Evolutionary conservation across 148 eudicot genomes (phyloP), one percentile per base, ranked within the genome.

Genomic region (Tetragonia tetragonoides): DNA sequence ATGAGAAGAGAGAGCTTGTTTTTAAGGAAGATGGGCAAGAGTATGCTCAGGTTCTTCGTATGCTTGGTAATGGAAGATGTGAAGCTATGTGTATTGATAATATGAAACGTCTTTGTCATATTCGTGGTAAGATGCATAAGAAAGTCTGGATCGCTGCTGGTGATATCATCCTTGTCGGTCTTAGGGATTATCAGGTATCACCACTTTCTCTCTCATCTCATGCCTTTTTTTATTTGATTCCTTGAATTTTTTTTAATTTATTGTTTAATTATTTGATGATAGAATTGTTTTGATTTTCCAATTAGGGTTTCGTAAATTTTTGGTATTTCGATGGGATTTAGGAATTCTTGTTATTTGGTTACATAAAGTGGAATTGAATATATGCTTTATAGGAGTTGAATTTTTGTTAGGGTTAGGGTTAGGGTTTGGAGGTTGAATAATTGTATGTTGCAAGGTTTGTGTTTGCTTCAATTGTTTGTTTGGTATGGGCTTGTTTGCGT

Each of bases 81-180:
- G 95, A 93, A 46, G 94, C 98, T 17, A 85, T 68, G 85, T 93
- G 98, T 63, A 90, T 93, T 73, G 97, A 93, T 78, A 88, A 89
- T 53, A 81, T 84, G 11, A 90, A 90, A 76, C 85, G 98, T 20
- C 89, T 93, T 68, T 91, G 93, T 56, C 98, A 93, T 42, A 93
- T 93, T 60, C 89, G 98, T 34, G 98, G 98, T 7, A 93, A 93
- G 90, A 93, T 93, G 98, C 98, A 93, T 68, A 93, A 93, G 84
- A 93, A 93, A 82, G 97, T 93, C 16, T 93, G 98, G 98, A 93
- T 93, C 54, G 94, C 91, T 20, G 98, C 94, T 21, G 96, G 96
- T 20, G 96, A 93, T 70, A 93, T 93, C 40, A 84, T 93, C 68
- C 93, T 93, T 15, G 91, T 93, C 20, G 98, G 98, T 2, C 87